A percentile compares a stretch with the other conserved stretches of the same genome.
Evolutionary conservation across 2,329 filamentous ascomycete species (phyloP).

Genomic region (Zymoseptoria ardabiliae): DNA sequence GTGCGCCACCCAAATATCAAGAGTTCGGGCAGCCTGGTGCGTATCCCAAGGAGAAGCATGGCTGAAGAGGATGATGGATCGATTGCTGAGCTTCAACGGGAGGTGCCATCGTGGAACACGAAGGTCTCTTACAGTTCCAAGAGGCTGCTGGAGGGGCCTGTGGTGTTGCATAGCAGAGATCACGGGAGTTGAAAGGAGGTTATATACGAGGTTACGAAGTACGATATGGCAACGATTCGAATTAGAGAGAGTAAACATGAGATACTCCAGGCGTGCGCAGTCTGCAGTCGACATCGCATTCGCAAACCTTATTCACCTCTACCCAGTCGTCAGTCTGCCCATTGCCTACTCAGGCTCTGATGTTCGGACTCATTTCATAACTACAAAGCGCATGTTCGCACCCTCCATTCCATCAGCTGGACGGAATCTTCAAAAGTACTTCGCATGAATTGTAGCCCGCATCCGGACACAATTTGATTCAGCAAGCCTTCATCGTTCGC

Average conservation of each 20-base stretch:
- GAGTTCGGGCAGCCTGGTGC: conserved; percentile 17
- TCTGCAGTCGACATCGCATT: no score
- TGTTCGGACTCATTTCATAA: background rate
- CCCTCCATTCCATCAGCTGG: background rate
- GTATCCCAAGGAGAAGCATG: background rate
- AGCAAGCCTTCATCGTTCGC: background rate
- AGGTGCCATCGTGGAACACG: no score
- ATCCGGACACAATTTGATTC: background rate
- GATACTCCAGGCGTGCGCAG: no score
- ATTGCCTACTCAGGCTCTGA: background rate
- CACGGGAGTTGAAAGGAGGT: no score
- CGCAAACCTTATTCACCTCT: no score
- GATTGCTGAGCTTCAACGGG: no score
- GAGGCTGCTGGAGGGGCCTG: no score
- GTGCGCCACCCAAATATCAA: conserved; percentile 21
- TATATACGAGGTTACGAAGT: background rate
- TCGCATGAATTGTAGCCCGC: background rate
- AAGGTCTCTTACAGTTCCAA: no score
- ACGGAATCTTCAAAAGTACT: background rate
- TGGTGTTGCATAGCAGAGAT: no score
- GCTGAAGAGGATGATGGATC: background rate
- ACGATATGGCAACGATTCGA: background rate
- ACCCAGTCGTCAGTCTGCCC: no score
- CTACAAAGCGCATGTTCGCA: no score
- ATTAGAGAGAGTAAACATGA: no score